Evolutionary conservation across 1,284 basidiomycete genomes (phyloP).

Genomic region (Cutaneotrichosporon mucoides): DNA sequence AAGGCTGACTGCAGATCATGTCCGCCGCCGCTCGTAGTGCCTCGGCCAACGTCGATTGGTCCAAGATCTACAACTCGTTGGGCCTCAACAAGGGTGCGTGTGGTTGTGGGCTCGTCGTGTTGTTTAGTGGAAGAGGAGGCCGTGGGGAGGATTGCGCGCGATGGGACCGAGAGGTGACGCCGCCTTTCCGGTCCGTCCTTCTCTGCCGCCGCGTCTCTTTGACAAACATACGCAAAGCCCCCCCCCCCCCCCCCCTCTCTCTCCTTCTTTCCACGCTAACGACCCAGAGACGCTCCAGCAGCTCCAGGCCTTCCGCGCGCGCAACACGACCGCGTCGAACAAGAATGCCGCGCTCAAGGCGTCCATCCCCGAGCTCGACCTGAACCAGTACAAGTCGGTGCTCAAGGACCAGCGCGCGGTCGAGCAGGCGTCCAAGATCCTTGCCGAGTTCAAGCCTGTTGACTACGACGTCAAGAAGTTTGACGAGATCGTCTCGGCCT

Average conservation of each 20-base stretch:
- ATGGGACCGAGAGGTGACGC: too few species aligned
- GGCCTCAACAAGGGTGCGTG: constrained; percentile 81
- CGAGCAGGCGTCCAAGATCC: constrained; percentile 84
- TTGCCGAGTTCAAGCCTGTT: constrained; percentile 88
- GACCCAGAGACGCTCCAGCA: constrained; percentile 77
- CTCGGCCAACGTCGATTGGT: constrained; percentile 60
- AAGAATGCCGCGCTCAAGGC: constrained; percentile 64
- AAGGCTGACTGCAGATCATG: constrained; percentile 12
- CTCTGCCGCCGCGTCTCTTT: too few species aligned
- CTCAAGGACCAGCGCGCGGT: constrained; percentile 92
- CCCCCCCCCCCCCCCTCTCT: too few species aligned
- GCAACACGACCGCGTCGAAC: constrained; percentile 82
- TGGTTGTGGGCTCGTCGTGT: not conserved
- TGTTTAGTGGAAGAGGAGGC: not conserved
- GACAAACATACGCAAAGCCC: too few species aligned
- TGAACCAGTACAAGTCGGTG: constrained; percentile 83
- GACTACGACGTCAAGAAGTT: constrained; percentile 92
- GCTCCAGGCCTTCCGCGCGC: constrained; percentile 94
- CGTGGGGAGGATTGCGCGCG: too few species aligned
- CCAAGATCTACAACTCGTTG: constrained; percentile 82
- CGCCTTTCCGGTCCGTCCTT: too few species aligned
- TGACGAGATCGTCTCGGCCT: constrained; percentile 93
- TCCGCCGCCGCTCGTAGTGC: constrained; percentile 18
- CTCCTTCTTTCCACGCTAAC: too few species aligned
- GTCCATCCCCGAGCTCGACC: constrained; percentile 65